Evolutionary conservation across 208 protist species (phyloP).

Genomic region (Herpetomonas tarakana): DNA sequence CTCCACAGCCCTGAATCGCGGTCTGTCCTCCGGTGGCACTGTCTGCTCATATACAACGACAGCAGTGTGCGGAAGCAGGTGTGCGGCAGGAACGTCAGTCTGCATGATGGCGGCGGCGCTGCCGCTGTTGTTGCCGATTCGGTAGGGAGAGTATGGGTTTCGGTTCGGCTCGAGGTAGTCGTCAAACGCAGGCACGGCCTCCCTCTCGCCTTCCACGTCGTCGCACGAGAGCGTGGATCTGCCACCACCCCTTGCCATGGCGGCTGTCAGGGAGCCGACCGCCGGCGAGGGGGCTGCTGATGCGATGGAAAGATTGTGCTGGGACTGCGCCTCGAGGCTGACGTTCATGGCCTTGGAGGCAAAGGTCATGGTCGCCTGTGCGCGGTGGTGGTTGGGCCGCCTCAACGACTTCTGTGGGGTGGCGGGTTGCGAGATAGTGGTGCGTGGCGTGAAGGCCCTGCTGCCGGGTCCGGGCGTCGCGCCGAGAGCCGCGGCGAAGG

Average conservation of each 20-base stretch:
- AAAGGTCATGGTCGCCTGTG: slow-evolving; percentile 7
- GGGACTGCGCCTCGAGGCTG: slow-evolving; percentile 13
- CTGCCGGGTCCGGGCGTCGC: neutral
- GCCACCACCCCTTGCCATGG: neutral
- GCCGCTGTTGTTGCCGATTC: no score
- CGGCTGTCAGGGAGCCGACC: neutral
- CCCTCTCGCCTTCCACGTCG: neutral
- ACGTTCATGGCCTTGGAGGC: slow-evolving; percentile 13
- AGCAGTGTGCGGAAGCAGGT: neutral
- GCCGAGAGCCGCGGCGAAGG: neutral
- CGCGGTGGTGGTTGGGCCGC: slow-evolving; percentile 12
- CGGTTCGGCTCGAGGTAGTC: slow-evolving; percentile 62
- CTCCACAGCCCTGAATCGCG: no score
- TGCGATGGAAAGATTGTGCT: neutral
- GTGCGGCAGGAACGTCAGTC: neutral
- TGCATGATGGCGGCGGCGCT: no score
- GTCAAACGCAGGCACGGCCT: slow-evolving; percentile 7
- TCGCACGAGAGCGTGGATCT: neutral
- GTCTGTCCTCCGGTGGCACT: no score
- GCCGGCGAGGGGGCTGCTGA: neutral
- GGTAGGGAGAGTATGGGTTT: slow-evolving; percentile 59
- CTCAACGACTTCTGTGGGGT: slow-evolving; percentile 50
- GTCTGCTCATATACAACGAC: neutral
- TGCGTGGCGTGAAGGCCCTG: slow-evolving; percentile 9
- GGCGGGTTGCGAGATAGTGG: slow-evolving; percentile 14